phyloP scores from a whole-genome alignment of 305 asterid species.

The Fraxinus greggii region DNA sequence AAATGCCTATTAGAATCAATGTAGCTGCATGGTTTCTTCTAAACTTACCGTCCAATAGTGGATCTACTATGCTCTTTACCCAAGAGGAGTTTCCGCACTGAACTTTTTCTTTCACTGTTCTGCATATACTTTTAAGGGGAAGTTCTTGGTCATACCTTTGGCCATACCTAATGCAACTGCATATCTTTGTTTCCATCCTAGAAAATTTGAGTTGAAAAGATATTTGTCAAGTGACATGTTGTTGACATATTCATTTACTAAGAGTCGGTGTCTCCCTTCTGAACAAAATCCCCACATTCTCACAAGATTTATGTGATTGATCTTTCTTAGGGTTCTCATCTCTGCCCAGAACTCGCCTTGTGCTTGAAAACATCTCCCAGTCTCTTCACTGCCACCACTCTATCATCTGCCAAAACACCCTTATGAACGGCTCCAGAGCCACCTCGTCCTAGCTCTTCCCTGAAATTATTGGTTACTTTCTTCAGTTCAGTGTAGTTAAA shows the following conservation, averaged over 20 bases:
- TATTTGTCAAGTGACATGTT: too few relatives aligned
- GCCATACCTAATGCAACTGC: too few relatives aligned
- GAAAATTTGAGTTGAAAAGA: too few relatives aligned
- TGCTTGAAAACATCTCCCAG: conserved; percentile 16
- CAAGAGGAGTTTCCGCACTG: conserved; percentile 17
- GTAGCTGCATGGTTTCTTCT: conserved; percentile 42
- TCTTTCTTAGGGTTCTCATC: conserved; percentile 31
- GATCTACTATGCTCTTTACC: conserved; percentile 53
- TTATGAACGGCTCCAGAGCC: too few relatives aligned
- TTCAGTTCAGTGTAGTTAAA: not conserved
- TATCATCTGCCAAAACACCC: too few relatives aligned
- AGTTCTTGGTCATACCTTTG: conserved; percentile 9
- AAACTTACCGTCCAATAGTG: conserved; percentile 49
- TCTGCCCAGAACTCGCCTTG: conserved; percentile 35
- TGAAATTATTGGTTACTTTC: too few relatives aligned
- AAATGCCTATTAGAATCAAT: conserved; percentile 42
- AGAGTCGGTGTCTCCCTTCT: conserved; percentile 27
- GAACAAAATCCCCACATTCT: conserved; percentile 32
- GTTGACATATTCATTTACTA: conserved; percentile 28
- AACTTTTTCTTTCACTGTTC: conserved; percentile 12
- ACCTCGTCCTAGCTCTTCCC: too few relatives aligned
- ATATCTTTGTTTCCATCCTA: too few relatives aligned
- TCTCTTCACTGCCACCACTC: too few relatives aligned
- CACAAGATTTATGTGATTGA: conserved; percentile 25
- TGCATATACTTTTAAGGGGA: conserved; percentile 10